Evolutionary conservation across 306 rosid genomes (phyloP).

Genomic region (Rosa multiflora): DNA sequence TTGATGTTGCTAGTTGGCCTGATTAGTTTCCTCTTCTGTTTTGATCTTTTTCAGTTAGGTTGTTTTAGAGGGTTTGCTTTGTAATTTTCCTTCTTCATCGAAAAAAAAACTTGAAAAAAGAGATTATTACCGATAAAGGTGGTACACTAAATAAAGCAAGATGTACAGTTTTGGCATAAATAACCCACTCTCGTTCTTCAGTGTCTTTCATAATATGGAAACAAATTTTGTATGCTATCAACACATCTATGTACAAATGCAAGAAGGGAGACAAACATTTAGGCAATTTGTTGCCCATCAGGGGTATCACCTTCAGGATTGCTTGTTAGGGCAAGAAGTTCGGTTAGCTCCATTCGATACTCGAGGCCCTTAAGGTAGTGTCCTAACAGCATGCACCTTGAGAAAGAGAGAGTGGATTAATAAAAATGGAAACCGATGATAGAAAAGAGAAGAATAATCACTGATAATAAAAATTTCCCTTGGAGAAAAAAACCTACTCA

Average conservation of each 20-base stretch:
- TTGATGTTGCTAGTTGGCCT: no score
- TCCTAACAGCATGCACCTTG: constrained; percentile 93
- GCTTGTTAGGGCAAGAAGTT: constrained; percentile 58
- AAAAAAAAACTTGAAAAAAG: no score
- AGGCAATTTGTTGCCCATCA: constrained; percentile 39
- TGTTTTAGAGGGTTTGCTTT: no score
- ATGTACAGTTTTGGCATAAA: neutral
- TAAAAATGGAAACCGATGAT: neutral
- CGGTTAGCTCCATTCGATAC: constrained; percentile 73
- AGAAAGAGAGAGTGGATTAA: neutral
- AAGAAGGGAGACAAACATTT: constrained; percentile 33
- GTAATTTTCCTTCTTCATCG: no score
- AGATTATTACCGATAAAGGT: neutral
- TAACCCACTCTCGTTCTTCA: neutral
- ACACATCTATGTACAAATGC: constrained; percentile 37
- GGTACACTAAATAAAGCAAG: neutral
- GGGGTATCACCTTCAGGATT: constrained; percentile 42
- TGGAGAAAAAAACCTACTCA: no score
- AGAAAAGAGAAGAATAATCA: neutral
- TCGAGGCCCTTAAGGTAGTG: constrained; percentile 90
- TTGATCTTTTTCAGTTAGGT: no score
- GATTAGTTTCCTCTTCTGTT: no score
- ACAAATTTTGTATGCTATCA: neutral
- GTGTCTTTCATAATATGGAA: neutral
- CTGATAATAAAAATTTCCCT: neutral